Base-by-base conservation (phyloP, 805 yeast genomes). In the Schwanniomyces sp. region DNA sequence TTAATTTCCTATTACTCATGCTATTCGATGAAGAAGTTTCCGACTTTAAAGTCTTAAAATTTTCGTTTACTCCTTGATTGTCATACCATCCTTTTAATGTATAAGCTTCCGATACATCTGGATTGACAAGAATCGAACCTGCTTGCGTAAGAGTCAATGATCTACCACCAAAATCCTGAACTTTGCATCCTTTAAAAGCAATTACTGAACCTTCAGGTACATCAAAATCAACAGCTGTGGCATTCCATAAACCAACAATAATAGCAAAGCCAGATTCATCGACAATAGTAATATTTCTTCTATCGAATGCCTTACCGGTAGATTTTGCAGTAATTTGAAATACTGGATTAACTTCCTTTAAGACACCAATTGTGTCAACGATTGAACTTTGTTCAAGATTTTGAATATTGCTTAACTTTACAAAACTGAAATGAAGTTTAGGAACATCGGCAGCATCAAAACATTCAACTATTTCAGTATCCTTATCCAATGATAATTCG, bases 71-170 rank as follows among this genome's bases (percentile, higher is more conserved):
- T 34, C 97, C 97, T 55, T 80, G 82, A 36, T 86, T 79, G 60
- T 90, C 96, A 61, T 83, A 94, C 99, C 99, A 94, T 6, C 98
- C 98, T 66, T 90, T 89, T 56, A 94, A 78, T 46, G 81, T 78
- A 64, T 83, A 90, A 4, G 97, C 92, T 64, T 90, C 97, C 16
- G 88, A 85, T 18, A 88, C 79, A 61, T 91, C 97, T 2, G 99
- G 99, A 59, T 89, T 88, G 10, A 88, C 78, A 32, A 83, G 66
- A 53, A 94, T 69, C 1, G 88, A 79, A 17, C 96, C 91, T 9
- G 88, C 78, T 51, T 85, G 89, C 21, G 91, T 83, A 65, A 91
- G 78, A 1, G 96, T 85, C 55, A 94, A 74, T 11, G 88, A 79
- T 62, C 92, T 84, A 24, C 97, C 97, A 49, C 85, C 85, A 64